Evolutionary conservation across 768 basidiomycete genomes (phyloP).

Genomic region (Gymnopilus junonius): DNA sequence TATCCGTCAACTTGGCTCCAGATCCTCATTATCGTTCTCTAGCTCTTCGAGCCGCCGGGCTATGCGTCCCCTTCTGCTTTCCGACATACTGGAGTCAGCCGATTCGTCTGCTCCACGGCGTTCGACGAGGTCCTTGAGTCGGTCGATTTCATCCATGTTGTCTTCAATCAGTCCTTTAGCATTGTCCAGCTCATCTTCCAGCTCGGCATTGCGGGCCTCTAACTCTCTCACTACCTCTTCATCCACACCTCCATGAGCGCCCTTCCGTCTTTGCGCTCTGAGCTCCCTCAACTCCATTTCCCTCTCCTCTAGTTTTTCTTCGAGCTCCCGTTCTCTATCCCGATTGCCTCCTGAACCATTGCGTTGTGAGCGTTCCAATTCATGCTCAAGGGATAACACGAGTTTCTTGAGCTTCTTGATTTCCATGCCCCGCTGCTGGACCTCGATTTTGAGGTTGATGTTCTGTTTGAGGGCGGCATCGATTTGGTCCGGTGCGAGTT

Average conservation of each 20-base stretch:
- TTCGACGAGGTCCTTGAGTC: constrained; percentile 72
- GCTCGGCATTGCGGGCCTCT: constrained; percentile 65
- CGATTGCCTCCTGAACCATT: constrained; percentile 39
- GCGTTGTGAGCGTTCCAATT: constrained; percentile 72
- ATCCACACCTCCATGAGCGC: constrained; percentile 41
- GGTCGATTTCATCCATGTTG: constrained; percentile 82
- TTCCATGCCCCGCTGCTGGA: constrained; percentile 87
- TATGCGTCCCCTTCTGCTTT: constrained; percentile 45
- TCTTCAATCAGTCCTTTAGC: constrained; percentile 75
- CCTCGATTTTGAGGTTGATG: constrained; percentile 90
- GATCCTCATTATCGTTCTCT: constrained; percentile 65
- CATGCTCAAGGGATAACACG: constrained; percentile 80
- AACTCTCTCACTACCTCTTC: constrained; percentile 58
- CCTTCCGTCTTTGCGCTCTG: constrained; percentile 47
- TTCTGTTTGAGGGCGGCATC: constrained; percentile 92
- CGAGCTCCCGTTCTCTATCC: constrained; percentile 71
- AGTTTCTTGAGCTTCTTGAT: constrained; percentile 92
- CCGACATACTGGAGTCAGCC: constrained; percentile 39
- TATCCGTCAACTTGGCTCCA: constrained; percentile 61
- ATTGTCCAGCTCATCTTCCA: constrained; percentile 77
- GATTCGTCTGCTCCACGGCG: constrained; percentile 46
- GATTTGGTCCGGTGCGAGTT: constrained; percentile 90
- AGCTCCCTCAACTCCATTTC: constrained; percentile 74
- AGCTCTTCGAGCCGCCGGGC: constrained; percentile 59
- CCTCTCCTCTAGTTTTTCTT: constrained; percentile 75